Percentiles rank a stretch among this genome's conserved stretches.
These are phyloP conservation scores for Theobroma grandiflorum DNA, from an alignment of 441 rosid genomes.

Conservation along the genomic window DNA sequence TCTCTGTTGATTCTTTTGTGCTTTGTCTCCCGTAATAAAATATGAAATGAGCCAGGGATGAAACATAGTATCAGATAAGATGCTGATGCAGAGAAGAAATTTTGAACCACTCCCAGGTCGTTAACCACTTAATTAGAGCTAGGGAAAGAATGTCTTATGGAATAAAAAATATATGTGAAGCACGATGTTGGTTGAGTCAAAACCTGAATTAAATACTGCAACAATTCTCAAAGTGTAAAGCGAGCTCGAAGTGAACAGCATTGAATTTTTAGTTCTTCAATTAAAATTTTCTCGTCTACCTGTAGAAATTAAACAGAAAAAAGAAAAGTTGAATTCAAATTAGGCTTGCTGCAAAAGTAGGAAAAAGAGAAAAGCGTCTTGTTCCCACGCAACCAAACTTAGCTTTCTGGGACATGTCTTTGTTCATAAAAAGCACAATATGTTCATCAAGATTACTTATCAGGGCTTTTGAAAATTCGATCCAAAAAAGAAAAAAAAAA, in stretches of 20 bases:
- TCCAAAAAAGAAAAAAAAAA: neutral
- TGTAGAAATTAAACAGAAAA: neutral
- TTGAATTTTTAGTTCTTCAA: neutral
- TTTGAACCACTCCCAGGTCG: too few relatives aligned
- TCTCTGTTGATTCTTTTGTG: neutral
- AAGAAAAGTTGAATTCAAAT: slow-evolving; percentile 23
- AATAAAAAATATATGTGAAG: too few relatives aligned
- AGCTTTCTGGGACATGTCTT: too few relatives aligned
- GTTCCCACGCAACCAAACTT: too few relatives aligned
- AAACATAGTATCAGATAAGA: too few relatives aligned
- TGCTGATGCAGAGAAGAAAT: too few relatives aligned
- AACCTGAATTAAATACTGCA: neutral
- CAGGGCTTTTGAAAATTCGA: neutral
- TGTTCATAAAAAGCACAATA: neutral
- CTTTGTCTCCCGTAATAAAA: neutral
- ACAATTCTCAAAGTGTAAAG: too few relatives aligned
- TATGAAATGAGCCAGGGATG: neutral
- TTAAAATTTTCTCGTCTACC: neutral
- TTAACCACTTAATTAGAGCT: too few relatives aligned
- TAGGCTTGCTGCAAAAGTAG: neutral
- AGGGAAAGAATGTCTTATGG: too few relatives aligned
- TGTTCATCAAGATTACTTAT: neutral
- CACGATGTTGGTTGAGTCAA: neutral
- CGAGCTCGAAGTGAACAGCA: neutral
- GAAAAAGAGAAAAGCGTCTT: neutral